phyloP scores from a whole-genome alignment of 2,329 filamentous ascomycete species.

The Hypoxylon sp. region DNA sequence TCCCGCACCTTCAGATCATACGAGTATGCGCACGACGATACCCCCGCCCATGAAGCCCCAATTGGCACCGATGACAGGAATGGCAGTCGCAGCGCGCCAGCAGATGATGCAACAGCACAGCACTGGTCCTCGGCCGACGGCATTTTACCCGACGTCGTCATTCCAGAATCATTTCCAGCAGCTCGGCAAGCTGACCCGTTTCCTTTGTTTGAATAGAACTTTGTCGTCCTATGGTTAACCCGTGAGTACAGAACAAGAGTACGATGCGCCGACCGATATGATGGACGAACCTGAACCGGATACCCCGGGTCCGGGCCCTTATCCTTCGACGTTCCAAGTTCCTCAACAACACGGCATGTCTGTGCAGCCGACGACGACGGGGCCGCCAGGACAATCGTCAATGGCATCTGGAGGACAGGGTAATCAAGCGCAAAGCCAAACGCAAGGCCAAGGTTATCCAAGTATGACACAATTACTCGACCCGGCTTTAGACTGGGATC shows the following conservation, averaged over 20 bases:
- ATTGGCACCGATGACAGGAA: constrained; percentile 55
- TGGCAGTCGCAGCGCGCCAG: constrained; percentile 55
- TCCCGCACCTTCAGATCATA: constrained; percentile 64
- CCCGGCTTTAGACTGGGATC: constrained; percentile 90
- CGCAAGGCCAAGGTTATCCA: constrained; percentile 66
- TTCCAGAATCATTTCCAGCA: constrained; percentile 97
- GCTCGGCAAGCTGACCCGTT: constrained; percentile 84
- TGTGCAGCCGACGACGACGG: constrained; percentile 57
- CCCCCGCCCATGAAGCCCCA: constrained; percentile 60
- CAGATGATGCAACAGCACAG: constrained; percentile 57
- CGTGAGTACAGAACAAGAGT: constrained; percentile 90
- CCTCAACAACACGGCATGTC: constrained; percentile 58
- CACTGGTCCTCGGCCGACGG: constrained; percentile 58
- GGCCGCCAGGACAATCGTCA: constrained; percentile 58
- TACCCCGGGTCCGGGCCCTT: constrained; percentile 77
- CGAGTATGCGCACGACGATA: constrained; percentile 60
- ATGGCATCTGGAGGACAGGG: constrained; percentile 54
- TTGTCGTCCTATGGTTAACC: constrained; percentile 78
- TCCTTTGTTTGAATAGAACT: constrained; percentile 69
- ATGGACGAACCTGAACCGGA: constrained; percentile 86
- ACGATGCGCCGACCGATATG: constrained; percentile 90
- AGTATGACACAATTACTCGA: constrained; percentile 77
- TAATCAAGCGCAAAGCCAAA: constrained; percentile 53
- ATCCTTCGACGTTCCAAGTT: constrained; percentile 69
- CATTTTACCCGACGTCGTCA: constrained; percentile 82